These are phyloP conservation scores for Coelastrella sp. DNA, from an alignment of 139 green algal species.

Conservation along the genomic window DNA sequence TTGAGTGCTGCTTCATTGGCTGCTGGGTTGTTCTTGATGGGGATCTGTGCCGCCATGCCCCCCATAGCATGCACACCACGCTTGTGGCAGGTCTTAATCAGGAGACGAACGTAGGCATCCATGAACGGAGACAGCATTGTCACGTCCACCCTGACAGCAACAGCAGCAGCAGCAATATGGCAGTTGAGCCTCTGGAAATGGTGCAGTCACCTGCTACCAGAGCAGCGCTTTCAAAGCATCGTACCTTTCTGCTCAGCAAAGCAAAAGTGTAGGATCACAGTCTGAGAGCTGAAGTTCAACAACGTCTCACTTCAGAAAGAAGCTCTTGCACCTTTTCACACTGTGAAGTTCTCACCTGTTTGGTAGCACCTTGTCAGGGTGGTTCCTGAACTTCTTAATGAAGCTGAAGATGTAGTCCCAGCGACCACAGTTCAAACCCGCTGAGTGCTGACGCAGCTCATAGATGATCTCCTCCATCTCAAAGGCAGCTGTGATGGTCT, in stretches of 20 bases:
- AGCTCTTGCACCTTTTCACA: too few species aligned
- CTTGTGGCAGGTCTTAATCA: slow-evolving; percentile 93
- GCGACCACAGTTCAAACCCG: slow-evolving; percentile 91
- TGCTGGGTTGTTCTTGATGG: slow-evolving; percentile 88
- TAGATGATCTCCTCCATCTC: slow-evolving; percentile 96
- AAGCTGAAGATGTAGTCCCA: slow-evolving; percentile 96
- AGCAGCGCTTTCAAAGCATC: too few species aligned
- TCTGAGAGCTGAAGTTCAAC: too few species aligned
- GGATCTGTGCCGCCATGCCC: slow-evolving; percentile 92
- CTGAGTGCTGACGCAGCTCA: slow-evolving; percentile 86
- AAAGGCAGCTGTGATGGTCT: slow-evolving; percentile 92
- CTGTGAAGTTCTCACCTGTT: slow-evolving; percentile 63
- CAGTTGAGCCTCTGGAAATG: too few species aligned
- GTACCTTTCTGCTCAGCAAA: too few species aligned
- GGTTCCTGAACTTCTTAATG: slow-evolving; percentile 90
- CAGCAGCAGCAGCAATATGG: background rate
- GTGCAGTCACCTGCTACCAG: too few species aligned
- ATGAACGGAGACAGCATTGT: slow-evolving; percentile 90
- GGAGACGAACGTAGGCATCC: slow-evolving; percentile 86
- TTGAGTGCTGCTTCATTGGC: slow-evolving; percentile 80
- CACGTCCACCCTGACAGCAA: slow-evolving; percentile 57
- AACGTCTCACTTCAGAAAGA: too few species aligned
- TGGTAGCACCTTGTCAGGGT: slow-evolving; percentile 84
- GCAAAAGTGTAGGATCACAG: too few species aligned
- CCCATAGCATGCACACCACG: slow-evolving; percentile 93